Base-by-base conservation (phyloP, 345 rosid genomes). In the Hirschfeldia incana region DNA sequence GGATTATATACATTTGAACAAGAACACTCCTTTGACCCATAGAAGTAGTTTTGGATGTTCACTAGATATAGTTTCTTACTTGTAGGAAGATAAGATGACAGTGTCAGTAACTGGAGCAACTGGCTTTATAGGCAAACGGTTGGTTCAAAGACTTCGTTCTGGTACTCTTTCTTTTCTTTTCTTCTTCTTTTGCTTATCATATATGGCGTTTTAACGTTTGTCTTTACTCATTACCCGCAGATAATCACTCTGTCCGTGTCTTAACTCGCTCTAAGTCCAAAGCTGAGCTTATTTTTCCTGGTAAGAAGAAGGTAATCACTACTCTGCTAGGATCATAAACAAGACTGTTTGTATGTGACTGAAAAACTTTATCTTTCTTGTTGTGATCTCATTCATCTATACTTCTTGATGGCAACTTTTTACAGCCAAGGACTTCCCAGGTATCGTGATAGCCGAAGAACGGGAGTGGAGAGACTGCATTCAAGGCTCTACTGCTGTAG, bases 21-120 rank as follows among this genome's bases (percentile, higher is more conserved):
- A n/a, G 39, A 46, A 46, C n/a, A 46, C 53, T 39, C 46, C 46
- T 39, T 39, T 39, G 13, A 39, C 46, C 46, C 46, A 21, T 0
- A 21, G 21, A 21, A 21, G 21, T 21, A 46, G 16, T 12, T 37
- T 10, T 8, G 1, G 10, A 37, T 37, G 42, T 37, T 37, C 42
- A 55, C 12, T 53, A 32, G 29, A 29, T 21, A 68, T 21, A 68
- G 32, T 26, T 21, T 51, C 11, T 26, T 30, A 11, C 15, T 53
- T 21, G 12, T 57, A 84, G 91, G 94, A 46, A 36, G 85, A 77
- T 78, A 86, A 79, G 83, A 89, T 91, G 94, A 92, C 88, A 39
- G 97, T 94, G 39, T 86, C 98, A 26, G 79, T 92, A 72, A 94
- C 97, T 7, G 97, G 97, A 83, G 97, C 98, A 65, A 92, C 97